Percentiles rank a stretch among this genome's conserved stretches.
These are phyloP conservation scores for Prototheca wickerhamii DNA, from an alignment of 163 green algal genomes.

Conservation along the genomic window DNA sequence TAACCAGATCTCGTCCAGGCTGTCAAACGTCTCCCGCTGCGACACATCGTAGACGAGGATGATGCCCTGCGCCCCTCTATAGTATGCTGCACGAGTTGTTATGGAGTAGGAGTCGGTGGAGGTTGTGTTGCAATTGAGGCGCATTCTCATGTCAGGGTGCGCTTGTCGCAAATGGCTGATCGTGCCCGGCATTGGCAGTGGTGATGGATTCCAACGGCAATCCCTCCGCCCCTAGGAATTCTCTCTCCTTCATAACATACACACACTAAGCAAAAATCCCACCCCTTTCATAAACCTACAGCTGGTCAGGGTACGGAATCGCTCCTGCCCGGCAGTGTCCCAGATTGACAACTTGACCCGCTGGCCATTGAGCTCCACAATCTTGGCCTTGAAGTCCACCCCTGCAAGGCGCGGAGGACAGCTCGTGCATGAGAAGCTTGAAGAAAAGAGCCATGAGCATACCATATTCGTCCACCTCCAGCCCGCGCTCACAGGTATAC, in stretches of 20 bases:
- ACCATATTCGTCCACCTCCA: not conserved
- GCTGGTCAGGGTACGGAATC: conserved; percentile 92
- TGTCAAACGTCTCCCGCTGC: conserved; percentile 80
- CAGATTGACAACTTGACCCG: conserved; percentile 70
- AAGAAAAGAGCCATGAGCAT: not conserved
- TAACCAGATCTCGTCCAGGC: conserved; percentile 84
- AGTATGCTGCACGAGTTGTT: conserved; percentile 59
- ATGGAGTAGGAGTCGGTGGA: not conserved
- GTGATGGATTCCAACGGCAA: not conserved
- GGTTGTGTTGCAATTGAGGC: not conserved
- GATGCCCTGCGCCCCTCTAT: conserved; percentile 89
- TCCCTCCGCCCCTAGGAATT: not conserved
- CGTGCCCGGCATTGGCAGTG: no score
- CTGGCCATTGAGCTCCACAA: conserved; percentile 45
- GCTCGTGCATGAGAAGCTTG: no score
- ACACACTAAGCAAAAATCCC: not conserved
- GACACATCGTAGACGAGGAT: conserved; percentile 95
- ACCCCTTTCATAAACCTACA: conserved; percentile 19
- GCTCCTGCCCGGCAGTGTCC: conserved; percentile 76
- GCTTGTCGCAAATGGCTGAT: no score
- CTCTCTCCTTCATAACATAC: no score
- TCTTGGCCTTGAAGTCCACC: conserved; percentile 78
- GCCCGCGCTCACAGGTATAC: not conserved
- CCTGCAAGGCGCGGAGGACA: conserved; percentile 24
- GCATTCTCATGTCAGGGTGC: no score